Conservation (phyloP, 345 rosid species). For the Cardamine chenopodiifolia region DNA sequence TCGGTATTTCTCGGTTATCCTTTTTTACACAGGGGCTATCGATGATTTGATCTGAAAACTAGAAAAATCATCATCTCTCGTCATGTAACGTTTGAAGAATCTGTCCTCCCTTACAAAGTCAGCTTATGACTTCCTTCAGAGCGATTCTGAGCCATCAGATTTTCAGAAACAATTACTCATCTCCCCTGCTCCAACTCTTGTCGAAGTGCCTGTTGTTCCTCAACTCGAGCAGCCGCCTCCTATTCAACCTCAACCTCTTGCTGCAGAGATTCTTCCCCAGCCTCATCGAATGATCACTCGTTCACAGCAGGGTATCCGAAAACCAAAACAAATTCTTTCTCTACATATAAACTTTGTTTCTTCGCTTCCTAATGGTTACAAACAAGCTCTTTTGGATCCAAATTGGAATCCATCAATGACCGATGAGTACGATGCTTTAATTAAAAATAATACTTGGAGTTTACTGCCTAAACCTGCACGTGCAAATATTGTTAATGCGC, state of each 20-base stretch:
- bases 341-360: neutral
- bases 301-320: rapidly evolving
- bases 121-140: too few species aligned
- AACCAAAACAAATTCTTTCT: too few species aligned
- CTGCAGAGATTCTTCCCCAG: rapidly evolving
- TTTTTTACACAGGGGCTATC: rapidly evolving
- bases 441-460: neutral
- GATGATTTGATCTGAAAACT: neutral
- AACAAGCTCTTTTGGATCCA: neutral
- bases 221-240: neutral
- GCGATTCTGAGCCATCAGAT: too few species aligned
- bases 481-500: rapidly evolving
- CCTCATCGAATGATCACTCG: rapidly evolving
- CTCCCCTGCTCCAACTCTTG: too few species aligned
- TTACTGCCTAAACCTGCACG: neutral
- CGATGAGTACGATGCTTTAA: neutral
- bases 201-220: too few species aligned
- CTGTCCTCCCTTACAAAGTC: neutral
- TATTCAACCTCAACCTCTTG: neutral
- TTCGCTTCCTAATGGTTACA: neutral
- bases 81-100: neutral
- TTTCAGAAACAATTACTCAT: too few species aligned
- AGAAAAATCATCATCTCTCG: neutral
- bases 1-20: neutral
- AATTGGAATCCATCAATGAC: neutral